Evolutionary conservation across 2,329 filamentous ascomycete species (phyloP).

Genomic region (Sporothrix protearum): DNA sequence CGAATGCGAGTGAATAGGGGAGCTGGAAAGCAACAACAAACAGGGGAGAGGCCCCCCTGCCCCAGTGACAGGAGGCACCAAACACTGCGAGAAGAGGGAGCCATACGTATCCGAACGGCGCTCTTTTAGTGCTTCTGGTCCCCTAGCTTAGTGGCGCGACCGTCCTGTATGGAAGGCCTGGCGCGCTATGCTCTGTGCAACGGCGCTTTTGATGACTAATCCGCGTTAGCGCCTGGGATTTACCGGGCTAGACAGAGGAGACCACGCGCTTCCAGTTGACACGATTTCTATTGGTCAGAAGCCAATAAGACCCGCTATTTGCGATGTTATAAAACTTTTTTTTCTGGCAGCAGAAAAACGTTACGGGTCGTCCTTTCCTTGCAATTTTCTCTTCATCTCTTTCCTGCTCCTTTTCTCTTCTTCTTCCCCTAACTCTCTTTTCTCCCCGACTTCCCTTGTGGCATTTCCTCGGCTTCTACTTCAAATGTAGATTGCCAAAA

Average conservation of each 20-base stretch:
- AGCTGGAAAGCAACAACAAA: slow-evolving; percentile 23
- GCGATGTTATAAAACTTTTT: slow-evolving; percentile 29
- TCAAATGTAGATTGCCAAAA: slow-evolving; percentile 19
- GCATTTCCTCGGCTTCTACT: neutral
- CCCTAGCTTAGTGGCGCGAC: neutral
- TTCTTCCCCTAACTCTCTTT: neutral
- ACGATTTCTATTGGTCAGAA: neutral
- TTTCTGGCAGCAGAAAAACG: slow-evolving; percentile 21
- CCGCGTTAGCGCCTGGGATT: slow-evolving; percentile 12
- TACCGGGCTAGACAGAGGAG: slow-evolving; percentile 10
- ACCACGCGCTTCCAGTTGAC: neutral
- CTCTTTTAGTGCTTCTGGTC: neutral
- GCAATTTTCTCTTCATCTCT: neutral
- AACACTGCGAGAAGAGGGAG: neutral
- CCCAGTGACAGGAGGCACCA: neutral
- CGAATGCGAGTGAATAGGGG: slow-evolving; percentile 18
- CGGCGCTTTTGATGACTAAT: neutral
- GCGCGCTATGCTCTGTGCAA: neutral
- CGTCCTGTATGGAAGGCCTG: neutral
- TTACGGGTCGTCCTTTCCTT: neutral
- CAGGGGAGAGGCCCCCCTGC: slow-evolving; percentile 4
- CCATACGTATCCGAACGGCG: neutral
- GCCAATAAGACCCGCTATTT: neutral
- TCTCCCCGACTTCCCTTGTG: neutral
- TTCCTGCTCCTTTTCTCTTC: neutral